phyloP scores from a whole-genome alignment of 1,139 yeast genomes.

The Diutina rugosa region DNA sequence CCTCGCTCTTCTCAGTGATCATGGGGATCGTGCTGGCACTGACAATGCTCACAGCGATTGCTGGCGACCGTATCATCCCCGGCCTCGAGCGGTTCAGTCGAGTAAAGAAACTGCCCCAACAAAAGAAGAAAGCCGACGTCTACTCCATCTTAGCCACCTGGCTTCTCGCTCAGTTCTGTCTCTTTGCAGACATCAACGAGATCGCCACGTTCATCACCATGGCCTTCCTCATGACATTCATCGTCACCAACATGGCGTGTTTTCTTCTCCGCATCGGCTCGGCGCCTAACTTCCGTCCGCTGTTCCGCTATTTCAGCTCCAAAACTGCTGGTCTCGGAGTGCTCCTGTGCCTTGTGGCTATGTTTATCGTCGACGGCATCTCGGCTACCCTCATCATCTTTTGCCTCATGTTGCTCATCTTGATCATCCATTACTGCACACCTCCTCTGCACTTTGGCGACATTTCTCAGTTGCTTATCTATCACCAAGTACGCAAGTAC shows the following conservation, averaged over 20 bases:
- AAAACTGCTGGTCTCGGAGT: constrained; percentile 75
- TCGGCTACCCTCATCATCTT: constrained; percentile 71
- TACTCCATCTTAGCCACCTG: constrained; percentile 54
- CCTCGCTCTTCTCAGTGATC: constrained; percentile 81
- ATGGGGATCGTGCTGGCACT: constrained; percentile 96
- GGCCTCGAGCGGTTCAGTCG: constrained; percentile 51
- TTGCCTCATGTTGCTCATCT: constrained; percentile 50
- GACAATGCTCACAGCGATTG: constrained; percentile 76
- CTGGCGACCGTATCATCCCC: constrained; percentile 77
- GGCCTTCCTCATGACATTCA: constrained; percentile 94
- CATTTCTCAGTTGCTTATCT: constrained; percentile 84
- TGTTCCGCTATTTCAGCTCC: constrained; percentile 75
- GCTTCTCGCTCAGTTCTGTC: constrained; percentile 67
- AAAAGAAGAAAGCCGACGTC: constrained; percentile 44
- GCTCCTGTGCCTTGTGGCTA: constrained; percentile 56
- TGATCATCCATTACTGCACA: constrained; percentile 74
- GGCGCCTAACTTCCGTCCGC: constrained; percentile 94
- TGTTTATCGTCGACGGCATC: constrained; percentile 88
- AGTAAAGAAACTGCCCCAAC: constrained; percentile 22
- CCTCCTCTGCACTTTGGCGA: constrained; percentile 98
- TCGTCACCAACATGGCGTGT: constrained; percentile 88
- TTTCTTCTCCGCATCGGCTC: constrained; percentile 76
- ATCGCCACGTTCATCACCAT: constrained; percentile 92
- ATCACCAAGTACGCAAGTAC: constrained; percentile 92
- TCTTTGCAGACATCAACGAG: constrained; percentile 82